These are phyloP conservation scores for Entomortierella lignicola DNA, from an alignment of 192 early-diverging fungal genomes.

Conservation along the genomic window DNA sequence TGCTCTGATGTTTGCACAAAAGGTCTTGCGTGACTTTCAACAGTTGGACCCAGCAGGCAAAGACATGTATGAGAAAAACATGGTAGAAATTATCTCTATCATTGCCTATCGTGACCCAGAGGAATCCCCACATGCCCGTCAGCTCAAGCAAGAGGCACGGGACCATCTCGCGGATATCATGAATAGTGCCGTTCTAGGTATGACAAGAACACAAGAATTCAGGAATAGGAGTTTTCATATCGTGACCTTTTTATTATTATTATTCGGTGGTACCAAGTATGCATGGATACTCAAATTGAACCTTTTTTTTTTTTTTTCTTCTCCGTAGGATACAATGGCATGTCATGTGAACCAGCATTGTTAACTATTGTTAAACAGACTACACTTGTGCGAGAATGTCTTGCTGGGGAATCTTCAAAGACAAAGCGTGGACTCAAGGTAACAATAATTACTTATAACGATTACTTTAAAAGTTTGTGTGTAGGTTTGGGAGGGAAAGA, in stretches of 20 bases:
- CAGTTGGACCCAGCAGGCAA: conserved; percentile 35
- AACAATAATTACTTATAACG: background rate
- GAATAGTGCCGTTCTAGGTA: conserved; percentile 76
- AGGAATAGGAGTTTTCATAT: too few species aligned
- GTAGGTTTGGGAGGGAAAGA: background rate
- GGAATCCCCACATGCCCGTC: conserved; percentile 62
- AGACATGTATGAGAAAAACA: conserved; percentile 52
- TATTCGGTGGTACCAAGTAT: too few species aligned
- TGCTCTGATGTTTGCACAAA: conserved; percentile 71
- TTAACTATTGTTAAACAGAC: conserved; percentile 68
- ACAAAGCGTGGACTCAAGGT: conserved; percentile 43
- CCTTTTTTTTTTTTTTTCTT: conserved; percentile 3
- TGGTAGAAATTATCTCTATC: conserved; percentile 64
- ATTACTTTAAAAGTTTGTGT: background rate
- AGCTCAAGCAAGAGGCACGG: conserved; percentile 64
- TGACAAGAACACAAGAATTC: background rate
- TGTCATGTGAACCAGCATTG: conserved; percentile 59
- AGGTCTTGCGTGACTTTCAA: conserved; percentile 59
- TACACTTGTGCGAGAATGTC: conserved; percentile 65
- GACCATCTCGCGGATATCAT: conserved; percentile 68
- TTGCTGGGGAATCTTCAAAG: conserved; percentile 57
- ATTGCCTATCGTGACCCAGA: conserved; percentile 74
- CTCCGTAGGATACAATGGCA: conserved; percentile 53
- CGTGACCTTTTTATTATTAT: too few species aligned
- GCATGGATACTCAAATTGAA: background rate